Conservation (phyloP, 2,329 filamentous ascomycete genomes). For the Epichloe gansuensis region DNA sequence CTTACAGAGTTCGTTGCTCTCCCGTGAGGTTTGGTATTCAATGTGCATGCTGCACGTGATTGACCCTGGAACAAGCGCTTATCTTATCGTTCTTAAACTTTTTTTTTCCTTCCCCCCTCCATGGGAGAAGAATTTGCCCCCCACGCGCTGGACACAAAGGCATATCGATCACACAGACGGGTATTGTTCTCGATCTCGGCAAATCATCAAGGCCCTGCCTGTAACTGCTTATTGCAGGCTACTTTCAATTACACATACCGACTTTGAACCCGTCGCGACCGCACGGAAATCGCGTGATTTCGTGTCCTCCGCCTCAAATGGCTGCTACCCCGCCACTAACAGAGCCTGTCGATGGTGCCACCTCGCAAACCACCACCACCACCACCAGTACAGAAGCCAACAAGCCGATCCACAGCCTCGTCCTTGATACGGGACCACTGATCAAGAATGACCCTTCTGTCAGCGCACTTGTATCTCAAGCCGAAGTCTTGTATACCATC, state of each 20-base stretch:
- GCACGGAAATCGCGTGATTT: neutral
- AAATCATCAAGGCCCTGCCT: neutral
- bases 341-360: conserved; percentile 4
- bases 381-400: neutral
- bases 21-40: too few relatives aligned
- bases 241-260: neutral
- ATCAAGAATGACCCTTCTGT: conserved; percentile 85
- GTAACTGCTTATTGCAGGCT: too few relatives aligned
- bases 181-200: too few relatives aligned
- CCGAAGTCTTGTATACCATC: conserved; percentile 68
- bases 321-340: conserved; percentile 2
- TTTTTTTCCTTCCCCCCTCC: neutral
- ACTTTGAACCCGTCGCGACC: neutral
- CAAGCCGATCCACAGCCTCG: conserved; percentile 69
- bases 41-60: neutral
- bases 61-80: neutral
- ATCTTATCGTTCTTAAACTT: neutral
- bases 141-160: neutral
- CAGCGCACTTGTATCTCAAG: conserved; percentile 65
- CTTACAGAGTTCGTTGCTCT: too few relatives aligned
- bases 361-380: conserved; percentile 5
- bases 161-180: too few relatives aligned
- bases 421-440: conserved; percentile 84
- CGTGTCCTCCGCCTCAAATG: neutral
- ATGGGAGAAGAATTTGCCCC: neutral